Percentiles rank a stretch among this genome's conserved stretches.
phyloP scores from a whole-genome alignment of 2,329 filamentous ascomycete species.

The Colletotrichum kahawae region DNA sequence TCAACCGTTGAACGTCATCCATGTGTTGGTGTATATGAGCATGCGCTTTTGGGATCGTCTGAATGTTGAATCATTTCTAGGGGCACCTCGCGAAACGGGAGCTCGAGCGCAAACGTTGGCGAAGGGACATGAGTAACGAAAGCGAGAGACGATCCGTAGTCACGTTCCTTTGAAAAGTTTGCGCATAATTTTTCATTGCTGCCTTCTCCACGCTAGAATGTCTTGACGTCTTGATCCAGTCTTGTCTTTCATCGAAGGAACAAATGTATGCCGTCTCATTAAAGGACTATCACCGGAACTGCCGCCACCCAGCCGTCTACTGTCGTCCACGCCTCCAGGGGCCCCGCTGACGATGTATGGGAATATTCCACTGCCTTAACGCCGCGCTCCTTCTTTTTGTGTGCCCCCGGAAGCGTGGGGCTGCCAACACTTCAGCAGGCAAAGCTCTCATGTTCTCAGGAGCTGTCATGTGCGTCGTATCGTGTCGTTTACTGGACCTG shows the following conservation, averaged over 20 bases:
- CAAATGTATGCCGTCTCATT: slow-evolving; percentile 19
- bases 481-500: slow-evolving; percentile 62
- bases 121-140: neutral
- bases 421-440: slow-evolving; percentile 1
- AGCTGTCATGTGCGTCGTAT: neutral
- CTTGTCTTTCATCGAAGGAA: slow-evolving; percentile 11
- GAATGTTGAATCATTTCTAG: neutral
- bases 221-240: slow-evolving; percentile 7
- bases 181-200: slow-evolving; percentile 11
- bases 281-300: slow-evolving; percentile 15
- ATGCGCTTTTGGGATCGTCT: neutral
- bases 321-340: slow-evolving; percentile 13
- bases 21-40: neutral
- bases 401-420: slow-evolving; percentile 17
- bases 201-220: neutral
- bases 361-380: slow-evolving; percentile 13
- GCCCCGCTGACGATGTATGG: slow-evolving; percentile 15
- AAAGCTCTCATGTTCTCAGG: slow-evolving; percentile 12
- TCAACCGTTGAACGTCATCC: neutral
- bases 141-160: neutral
- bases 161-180: neutral
- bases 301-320: slow-evolving; percentile 5
- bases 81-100: neutral
- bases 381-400: slow-evolving; percentile 18
- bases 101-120: neutral